These are phyloP conservation scores for Coprinopsis cinerea DNA, from an alignment of 768 basidiomycete species.

Conservation along the genomic window DNA sequence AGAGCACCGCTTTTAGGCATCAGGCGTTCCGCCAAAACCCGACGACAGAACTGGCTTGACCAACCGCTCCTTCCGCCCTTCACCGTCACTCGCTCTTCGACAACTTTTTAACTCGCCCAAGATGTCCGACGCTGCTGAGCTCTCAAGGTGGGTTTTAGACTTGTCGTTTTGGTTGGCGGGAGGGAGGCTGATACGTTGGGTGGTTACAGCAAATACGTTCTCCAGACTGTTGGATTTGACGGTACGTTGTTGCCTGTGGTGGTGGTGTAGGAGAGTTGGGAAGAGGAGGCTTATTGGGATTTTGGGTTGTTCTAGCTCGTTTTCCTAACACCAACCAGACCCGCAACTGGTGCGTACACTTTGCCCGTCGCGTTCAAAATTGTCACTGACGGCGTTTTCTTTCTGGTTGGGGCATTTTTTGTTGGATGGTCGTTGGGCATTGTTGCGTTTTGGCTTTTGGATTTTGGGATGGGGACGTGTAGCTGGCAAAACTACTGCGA, in stretches of 20 bases:
- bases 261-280: background rate
- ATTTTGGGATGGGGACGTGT: too few relatives aligned
- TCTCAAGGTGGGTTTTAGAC: constrained; percentile 42
- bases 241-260: constrained; percentile 35
- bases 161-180: background rate
- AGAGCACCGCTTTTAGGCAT: constrained; percentile 6
- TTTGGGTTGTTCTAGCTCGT: constrained; percentile 60
- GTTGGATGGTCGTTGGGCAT: too few relatives aligned
- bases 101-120: too few relatives aligned
- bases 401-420: too few relatives aligned
- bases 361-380: too few relatives aligned
- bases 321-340: constrained; percentile 95
- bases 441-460: too few relatives aligned
- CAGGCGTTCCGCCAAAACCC: constrained; percentile 36
- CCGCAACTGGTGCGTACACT: constrained; percentile 73
- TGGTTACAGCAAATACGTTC: constrained; percentile 64
- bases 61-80: too few relatives aligned
- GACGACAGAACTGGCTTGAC: too few relatives aligned
- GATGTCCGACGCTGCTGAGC: constrained; percentile 60
- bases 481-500: constrained; percentile 97
- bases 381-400: too few relatives aligned
- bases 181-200: constrained; percentile 7
- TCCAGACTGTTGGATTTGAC: constrained; percentile 96
- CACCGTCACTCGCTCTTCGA: too few relatives aligned
- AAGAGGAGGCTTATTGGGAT: constrained; percentile 1